phyloP scores from a whole-genome alignment of 2,329 filamentous ascomycete species.

The Pestalotiopsis sp. region DNA sequence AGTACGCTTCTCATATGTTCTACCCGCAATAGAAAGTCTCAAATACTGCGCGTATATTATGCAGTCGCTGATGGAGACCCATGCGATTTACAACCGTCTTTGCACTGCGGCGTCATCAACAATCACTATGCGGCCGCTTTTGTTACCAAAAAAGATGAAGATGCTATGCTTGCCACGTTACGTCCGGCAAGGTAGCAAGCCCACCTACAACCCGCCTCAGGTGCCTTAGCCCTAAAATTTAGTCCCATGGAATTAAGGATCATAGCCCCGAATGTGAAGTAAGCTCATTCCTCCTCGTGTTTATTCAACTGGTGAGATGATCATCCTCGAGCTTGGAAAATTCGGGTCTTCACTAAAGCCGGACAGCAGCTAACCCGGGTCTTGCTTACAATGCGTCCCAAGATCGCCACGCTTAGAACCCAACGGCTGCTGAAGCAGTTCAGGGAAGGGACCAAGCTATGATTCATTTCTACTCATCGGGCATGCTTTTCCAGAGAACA shows the following conservation, averaged over 20 bases:
- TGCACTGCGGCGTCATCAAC: not conserved
- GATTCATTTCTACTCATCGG: too few relatives aligned
- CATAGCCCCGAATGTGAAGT: not conserved
- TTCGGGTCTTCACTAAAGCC: not conserved
- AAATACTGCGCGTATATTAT: too few relatives aligned
- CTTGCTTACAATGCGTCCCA: too few relatives aligned
- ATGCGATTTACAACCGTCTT: not conserved
- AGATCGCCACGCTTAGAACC: too few relatives aligned
- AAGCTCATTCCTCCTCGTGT: not conserved
- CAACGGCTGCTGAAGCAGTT: too few relatives aligned
- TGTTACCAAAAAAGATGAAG: not conserved
- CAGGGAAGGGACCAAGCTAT: too few relatives aligned
- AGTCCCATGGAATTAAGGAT: not conserved
- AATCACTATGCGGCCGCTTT: not conserved
- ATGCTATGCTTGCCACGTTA: not conserved
- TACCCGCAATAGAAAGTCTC: too few relatives aligned
- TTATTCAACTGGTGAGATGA: not conserved
- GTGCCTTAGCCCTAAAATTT: not conserved
- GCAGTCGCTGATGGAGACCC: too few relatives aligned
- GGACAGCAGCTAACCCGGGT: not conserved
- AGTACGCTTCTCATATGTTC: too few relatives aligned
- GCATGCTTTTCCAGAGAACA: too few relatives aligned
- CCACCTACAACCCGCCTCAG: not conserved
- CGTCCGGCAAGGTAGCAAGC: not conserved
- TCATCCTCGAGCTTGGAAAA: not conserved